Evolutionary conservation across 2,329 filamentous ascomycete genomes (phyloP), one percentile per base, ranked within the genome.

Genomic region (Aspergillus pseudoterreus): DNA sequence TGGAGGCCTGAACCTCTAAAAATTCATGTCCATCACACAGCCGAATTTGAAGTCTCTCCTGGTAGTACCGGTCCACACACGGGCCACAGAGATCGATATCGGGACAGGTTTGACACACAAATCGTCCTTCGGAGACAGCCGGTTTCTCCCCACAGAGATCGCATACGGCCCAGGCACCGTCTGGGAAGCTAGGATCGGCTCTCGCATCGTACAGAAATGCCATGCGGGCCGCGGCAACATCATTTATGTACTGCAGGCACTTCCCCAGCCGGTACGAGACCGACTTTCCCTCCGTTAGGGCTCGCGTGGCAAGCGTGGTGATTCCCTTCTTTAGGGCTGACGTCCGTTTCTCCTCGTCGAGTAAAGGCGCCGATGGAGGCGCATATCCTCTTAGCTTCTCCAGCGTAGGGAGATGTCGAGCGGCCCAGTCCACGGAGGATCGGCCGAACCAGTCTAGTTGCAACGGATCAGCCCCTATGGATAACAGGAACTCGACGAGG

Each of bases 381-480:
- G 27, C 15, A n/a, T 22, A 4, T 22, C 22, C 22, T 22, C 6
- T 22, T 5, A 45, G 43, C 30, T 19, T 45, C 15, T 12, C 9
- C 24, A 45, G 30, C 6, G 24, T 45, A 22, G 43, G 43, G 14
- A 22, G 43, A 35, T 45, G 43, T 32, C 14, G 43, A 35, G 27
- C 22, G 6, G 43, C 43, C 43, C 43, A 45, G 17, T 45, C 43
- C 4, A 45, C 11, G 43, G 43, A 12, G 43, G 43, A 45, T 11
- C 43, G 43, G 15, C 43, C 43, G 43, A 45, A 45, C 24, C 24
- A 45, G 24, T 45, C 43, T n/a, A 45, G 24, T 45, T 45, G 43
- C 27, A 33, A 17, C 14, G 14, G 24, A 21, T 45, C 43, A 2
- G 43, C 43, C 10, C 43, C 43, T n/a, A 32, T 6, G 4, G 43